Conservation (phyloP, 371 early-diverging fungal genomes). For the Umbelopsis sp. region DNA sequence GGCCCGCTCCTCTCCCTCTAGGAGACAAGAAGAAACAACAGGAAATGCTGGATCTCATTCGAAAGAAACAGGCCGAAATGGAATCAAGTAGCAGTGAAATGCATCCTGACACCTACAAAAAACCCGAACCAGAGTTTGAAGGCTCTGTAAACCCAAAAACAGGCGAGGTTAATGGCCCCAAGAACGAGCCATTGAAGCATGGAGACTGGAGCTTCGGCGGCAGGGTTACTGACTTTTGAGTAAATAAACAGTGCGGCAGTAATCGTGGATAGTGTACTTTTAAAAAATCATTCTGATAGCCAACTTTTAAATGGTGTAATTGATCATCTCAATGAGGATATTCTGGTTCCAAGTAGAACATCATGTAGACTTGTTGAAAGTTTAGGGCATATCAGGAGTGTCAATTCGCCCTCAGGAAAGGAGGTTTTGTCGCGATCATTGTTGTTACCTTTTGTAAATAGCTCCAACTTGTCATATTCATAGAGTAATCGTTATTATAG, state of each 20-base stretch:
- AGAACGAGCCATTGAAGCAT: conserved; percentile 83
- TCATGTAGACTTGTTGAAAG: no score
- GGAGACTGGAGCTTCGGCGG: conserved; percentile 93
- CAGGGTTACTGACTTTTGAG: conserved; percentile 80
- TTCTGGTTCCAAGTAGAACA: no score
- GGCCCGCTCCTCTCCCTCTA: conserved; percentile 77
- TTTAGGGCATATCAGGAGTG: no score
- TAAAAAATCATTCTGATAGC: no score
- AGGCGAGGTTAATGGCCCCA: conserved; percentile 84
- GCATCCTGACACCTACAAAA: conserved; percentile 66
- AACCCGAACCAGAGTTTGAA: conserved; percentile 62
- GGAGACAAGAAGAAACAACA: conserved; percentile 71
- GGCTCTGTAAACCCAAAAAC: conserved; percentile 81
- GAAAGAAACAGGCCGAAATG: conserved; percentile 42
- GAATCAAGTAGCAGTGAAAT: conserved; percentile 38
- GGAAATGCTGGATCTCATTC: conserved; percentile 76
- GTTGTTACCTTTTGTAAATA: no score
- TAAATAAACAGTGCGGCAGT: neutral
- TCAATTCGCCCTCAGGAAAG: no score
- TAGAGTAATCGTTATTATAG: no score
- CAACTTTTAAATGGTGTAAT: no score
- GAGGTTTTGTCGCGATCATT: no score
- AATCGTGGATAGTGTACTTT: no score
- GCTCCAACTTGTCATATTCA: no score
- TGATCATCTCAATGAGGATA: no score